Evolutionary conservation across 2,329 filamentous ascomycete species (phyloP).

Genomic region (Chrysosporium queenslandicum): DNA sequence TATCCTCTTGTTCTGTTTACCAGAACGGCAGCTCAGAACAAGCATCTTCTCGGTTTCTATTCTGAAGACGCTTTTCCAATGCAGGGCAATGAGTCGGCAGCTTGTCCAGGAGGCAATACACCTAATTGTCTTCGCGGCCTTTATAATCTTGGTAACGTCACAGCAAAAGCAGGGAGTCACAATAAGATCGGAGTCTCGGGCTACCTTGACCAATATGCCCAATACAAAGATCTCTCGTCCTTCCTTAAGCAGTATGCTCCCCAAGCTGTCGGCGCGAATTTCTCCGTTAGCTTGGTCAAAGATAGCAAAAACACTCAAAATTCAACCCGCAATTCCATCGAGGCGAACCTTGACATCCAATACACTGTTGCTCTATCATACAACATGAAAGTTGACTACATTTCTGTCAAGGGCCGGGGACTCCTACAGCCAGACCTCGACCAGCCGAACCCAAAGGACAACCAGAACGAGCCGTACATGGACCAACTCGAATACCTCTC

Average conservation of each 20-base stretch:
- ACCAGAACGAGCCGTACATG: slow-evolving; percentile 58
- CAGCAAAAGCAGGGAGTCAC: slow-evolving; percentile 26
- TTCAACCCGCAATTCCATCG: slow-evolving; percentile 36
- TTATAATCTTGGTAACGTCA: slow-evolving; percentile 40
- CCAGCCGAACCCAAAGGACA: slow-evolving; percentile 31
- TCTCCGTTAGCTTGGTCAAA: slow-evolving; percentile 49
- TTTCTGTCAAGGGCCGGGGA: slow-evolving; percentile 50
- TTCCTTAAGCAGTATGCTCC: slow-evolving; percentile 50
- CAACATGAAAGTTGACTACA: slow-evolving; percentile 44
- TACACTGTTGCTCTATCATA: slow-evolving; percentile 48
- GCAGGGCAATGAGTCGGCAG: background rate
- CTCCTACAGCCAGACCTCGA: slow-evolving; percentile 42
- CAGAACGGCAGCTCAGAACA: slow-evolving; percentile 4
- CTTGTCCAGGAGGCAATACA: slow-evolving; percentile 36
- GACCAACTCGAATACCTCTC: slow-evolving; percentile 53
- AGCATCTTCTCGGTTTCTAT: slow-evolving; percentile 19
- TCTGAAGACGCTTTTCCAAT: slow-evolving; percentile 23
- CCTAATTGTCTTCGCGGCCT: slow-evolving; percentile 43
- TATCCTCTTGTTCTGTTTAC: slow-evolving; percentile 57
- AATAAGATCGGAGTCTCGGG: slow-evolving; percentile 40
- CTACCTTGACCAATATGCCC: slow-evolving; percentile 45
- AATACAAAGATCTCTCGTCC: slow-evolving; percentile 45
- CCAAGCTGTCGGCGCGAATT: slow-evolving; percentile 43
- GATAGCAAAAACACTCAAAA: slow-evolving; percentile 44
- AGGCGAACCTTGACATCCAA: slow-evolving; percentile 57